phyloP scores from a whole-genome alignment of 208 protist genomes.

The Crithidia bombi region DNA sequence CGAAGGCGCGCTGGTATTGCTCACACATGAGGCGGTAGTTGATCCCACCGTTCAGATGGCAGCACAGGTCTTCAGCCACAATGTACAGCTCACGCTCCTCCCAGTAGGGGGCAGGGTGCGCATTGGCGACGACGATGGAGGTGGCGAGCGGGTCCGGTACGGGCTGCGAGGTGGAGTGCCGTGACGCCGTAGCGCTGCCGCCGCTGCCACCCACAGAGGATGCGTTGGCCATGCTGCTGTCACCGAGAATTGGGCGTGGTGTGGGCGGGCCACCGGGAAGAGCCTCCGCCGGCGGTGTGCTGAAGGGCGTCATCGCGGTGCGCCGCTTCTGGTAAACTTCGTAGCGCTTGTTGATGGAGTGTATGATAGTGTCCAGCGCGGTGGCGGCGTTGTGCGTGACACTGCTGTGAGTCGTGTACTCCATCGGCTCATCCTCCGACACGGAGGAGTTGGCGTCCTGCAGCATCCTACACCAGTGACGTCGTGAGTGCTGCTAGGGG shows the following conservation, averaged over 20 bases:
- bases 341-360: constrained; percentile 37
- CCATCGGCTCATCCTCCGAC: constrained; percentile 23
- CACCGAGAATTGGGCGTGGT: constrained; percentile 27
- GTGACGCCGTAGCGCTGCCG: background rate
- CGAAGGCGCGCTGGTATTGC: constrained; percentile 53
- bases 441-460: constrained; percentile 15
- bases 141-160: background rate
- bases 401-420: constrained; percentile 18
- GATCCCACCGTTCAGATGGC: constrained; percentile 78
- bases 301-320: constrained; percentile 28
- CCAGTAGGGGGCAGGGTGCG: constrained; percentile 41
- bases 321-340: constrained; percentile 34
- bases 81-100: constrained; percentile 75
- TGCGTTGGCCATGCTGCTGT: constrained; percentile 17
- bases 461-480: background rate
- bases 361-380: constrained; percentile 31
- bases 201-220: constrained; percentile 6
- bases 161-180: constrained; percentile 9
- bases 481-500: background rate
- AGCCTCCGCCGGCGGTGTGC: constrained; percentile 12
- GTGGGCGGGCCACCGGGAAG: constrained; percentile 11
- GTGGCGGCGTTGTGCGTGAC: constrained; percentile 12
- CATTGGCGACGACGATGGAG: constrained; percentile 10
- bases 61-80: constrained; percentile 66
- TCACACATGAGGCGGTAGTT: constrained; percentile 76